Percentiles rank a stretch among this genome's conserved stretches.
Evolutionary conservation across 139 green algal genomes (phyloP).

Genomic region (Klebsormidium nitens): DNA sequence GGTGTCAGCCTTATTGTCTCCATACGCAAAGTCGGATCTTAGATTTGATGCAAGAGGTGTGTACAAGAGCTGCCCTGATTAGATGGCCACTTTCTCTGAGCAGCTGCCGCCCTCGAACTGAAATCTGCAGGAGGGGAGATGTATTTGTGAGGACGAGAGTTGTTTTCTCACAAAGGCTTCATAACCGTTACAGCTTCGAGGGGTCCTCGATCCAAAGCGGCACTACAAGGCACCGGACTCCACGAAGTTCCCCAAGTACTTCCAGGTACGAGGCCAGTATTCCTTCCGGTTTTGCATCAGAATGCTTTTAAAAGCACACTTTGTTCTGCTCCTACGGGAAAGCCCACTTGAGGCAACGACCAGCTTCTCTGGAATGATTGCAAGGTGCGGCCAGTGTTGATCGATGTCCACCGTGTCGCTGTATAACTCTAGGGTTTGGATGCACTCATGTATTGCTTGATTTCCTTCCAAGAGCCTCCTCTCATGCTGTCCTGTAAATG

Average conservation of each 20-base stretch:
- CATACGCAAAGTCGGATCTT: too few species aligned
- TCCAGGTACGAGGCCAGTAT: constrained; percentile 17
- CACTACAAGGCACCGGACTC: constrained; percentile 72
- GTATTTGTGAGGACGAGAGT: constrained; percentile 8
- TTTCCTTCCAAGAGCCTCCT: not conserved
- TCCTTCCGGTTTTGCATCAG: constrained; percentile 2
- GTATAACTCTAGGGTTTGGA: too few species aligned
- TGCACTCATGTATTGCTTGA: too few species aligned
- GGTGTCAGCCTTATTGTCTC: too few species aligned
- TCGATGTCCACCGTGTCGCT: too few species aligned
- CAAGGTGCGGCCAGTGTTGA: not conserved
- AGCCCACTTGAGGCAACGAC: too few species aligned
- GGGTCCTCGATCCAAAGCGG: constrained; percentile 77
- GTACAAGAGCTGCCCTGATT: too few species aligned
- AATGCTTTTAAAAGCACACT: constrained; percentile 10
- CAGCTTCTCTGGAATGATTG: too few species aligned
- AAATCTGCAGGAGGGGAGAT: not conserved
- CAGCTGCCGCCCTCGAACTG: too few species aligned
- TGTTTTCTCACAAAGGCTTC: too few species aligned
- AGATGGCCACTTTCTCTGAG: too few species aligned
- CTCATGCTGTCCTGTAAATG: not conserved
- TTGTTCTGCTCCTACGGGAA: constrained; percentile 4
- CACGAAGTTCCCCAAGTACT: constrained; percentile 55
- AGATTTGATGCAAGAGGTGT: too few species aligned
- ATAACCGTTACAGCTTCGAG: constrained; percentile 56